A percentile compares a stretch with the other conserved stretches of the same genome.
Evolutionary conservation across 768 basidiomycete species (phyloP).

Genomic region (Pleurotus pulmonarius): DNA sequence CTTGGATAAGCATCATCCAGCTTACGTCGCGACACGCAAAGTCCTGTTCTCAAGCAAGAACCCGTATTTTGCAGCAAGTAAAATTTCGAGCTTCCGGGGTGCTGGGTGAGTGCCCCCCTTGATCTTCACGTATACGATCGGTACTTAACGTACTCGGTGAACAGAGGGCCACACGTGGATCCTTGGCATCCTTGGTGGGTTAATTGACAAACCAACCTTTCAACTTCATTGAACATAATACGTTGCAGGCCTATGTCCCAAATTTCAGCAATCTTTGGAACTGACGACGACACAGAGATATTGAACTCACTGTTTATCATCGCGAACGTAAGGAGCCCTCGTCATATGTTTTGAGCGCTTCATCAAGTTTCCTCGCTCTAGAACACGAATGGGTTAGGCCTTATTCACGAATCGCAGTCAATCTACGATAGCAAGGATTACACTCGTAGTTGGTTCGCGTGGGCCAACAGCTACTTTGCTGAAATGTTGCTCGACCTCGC

Average conservation of each 20-base stretch:
- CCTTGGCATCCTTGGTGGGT: conserved; percentile 67
- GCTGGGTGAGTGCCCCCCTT: conserved; percentile 43
- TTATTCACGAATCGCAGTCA: conserved; percentile 72
- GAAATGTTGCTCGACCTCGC: conserved; percentile 81
- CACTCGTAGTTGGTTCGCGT: conserved; percentile 77
- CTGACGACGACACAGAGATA: conserved; percentile 70
- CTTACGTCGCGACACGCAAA: conserved; percentile 64
- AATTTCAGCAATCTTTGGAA: conserved; percentile 70
- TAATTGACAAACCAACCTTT: not conserved
- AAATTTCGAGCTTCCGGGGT: conserved; percentile 50
- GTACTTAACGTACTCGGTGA: not conserved
- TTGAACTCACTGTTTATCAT: conserved; percentile 56
- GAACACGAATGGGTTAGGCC: conserved; percentile 73
- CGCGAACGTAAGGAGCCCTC: conserved; percentile 51
- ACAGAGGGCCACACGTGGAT: conserved; percentile 71
- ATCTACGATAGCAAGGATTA: conserved; percentile 56
- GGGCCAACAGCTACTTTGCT: conserved; percentile 82
- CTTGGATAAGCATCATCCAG: conserved; percentile 52
- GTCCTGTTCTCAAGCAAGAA: conserved; percentile 59
- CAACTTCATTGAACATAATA: not conserved
- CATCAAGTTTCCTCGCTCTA: conserved; percentile 20
- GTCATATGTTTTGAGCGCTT: no score
- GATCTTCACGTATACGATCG: not conserved
- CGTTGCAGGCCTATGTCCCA: conserved; percentile 72
- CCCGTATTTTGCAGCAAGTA: conserved; percentile 66